A percentile compares a stretch with the other conserved stretches of the same genome.
Evolutionary conservation across 2,329 filamentous ascomycete species (phyloP).

Genomic region (Metarhizium humberi): DNA sequence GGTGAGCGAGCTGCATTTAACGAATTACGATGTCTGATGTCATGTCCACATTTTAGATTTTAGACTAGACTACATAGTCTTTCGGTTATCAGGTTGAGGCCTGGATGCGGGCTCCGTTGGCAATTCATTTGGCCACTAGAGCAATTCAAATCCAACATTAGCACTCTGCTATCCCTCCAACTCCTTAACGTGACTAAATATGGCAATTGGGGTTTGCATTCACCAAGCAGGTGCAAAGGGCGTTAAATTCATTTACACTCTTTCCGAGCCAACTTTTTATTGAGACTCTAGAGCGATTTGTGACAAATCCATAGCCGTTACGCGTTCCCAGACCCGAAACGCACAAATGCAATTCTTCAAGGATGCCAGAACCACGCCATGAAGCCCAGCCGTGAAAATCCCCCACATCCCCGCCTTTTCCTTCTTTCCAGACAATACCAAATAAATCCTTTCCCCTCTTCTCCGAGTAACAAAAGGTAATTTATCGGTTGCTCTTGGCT

Average conservation of each 20-base stretch:
- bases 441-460: not conserved
- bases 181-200: no score
- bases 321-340: constrained; percentile 36
- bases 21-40: not conserved
- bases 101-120: no score
- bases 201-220: no score
- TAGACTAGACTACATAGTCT: no score
- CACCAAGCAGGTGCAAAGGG: not conserved
- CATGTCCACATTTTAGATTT: no score
- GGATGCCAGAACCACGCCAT: constrained; percentile 34
- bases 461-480: constrained; percentile 13
- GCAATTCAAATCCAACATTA: no score
- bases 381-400: constrained; percentile 28
- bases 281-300: constrained; percentile 33
- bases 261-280: constrained; percentile 32
- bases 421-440: constrained; percentile 5
- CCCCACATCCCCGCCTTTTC: constrained; percentile 7
- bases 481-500: constrained; percentile 99
- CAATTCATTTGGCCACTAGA: no score
- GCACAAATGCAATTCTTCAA: constrained; percentile 37
- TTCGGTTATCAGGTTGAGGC: no score
- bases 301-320: constrained; percentile 30
- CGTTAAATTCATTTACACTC: constrained; percentile 24
- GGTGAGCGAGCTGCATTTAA: not conserved
- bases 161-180: no score